Percentiles rank a stretch among this genome's conserved stretches.
These are phyloP conservation scores for Tagetes erecta DNA, from an alignment of 129 eudicot species.

Conservation along the genomic window DNA sequence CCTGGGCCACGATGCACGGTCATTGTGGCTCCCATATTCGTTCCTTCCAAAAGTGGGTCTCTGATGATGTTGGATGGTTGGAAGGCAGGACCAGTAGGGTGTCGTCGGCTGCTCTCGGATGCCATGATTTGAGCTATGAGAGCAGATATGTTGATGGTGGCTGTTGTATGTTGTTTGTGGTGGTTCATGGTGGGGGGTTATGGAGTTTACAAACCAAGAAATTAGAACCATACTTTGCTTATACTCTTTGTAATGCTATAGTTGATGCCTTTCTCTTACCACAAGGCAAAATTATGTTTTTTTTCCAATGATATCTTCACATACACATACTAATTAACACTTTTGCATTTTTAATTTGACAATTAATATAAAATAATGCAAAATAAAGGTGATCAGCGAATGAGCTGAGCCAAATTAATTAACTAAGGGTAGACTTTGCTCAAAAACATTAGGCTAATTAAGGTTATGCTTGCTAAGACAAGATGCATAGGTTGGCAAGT, in stretches of 20 bases:
- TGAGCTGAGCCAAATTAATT: not conserved
- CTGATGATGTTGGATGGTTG: constrained; percentile 31
- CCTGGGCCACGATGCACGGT: constrained; percentile 27
- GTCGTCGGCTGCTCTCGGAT: constrained; percentile 27
- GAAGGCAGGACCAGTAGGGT: constrained; percentile 22
- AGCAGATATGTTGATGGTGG: constrained; percentile 30
- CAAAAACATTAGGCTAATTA: too few relatives aligned
- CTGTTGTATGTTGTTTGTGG: constrained; percentile 35
- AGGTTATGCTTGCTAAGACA: too few relatives aligned
- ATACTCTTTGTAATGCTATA: constrained; percentile 23
- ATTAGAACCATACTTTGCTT: constrained; percentile 35
- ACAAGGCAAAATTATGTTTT: constrained; percentile 52
- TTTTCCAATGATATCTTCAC: constrained; percentile 36
- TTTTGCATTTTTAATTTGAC: not conserved
- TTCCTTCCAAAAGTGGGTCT: constrained; percentile 46
- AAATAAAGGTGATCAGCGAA: not conserved
- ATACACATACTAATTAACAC: constrained; percentile 20
- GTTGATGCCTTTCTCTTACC: constrained; percentile 38
- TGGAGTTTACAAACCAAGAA: constrained; percentile 25
- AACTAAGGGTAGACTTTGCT: too few relatives aligned
- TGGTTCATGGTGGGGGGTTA: constrained; percentile 45
- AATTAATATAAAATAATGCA: not conserved
- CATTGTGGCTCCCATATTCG: constrained; percentile 61
- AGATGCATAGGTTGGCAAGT: too few relatives aligned
- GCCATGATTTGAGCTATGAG: constrained; percentile 37